A percentile compares a stretch with the other conserved stretches of the same genome.
phyloP scores from a whole-genome alignment of 345 rosid species.

The Excoecaria agallocha region DNA sequence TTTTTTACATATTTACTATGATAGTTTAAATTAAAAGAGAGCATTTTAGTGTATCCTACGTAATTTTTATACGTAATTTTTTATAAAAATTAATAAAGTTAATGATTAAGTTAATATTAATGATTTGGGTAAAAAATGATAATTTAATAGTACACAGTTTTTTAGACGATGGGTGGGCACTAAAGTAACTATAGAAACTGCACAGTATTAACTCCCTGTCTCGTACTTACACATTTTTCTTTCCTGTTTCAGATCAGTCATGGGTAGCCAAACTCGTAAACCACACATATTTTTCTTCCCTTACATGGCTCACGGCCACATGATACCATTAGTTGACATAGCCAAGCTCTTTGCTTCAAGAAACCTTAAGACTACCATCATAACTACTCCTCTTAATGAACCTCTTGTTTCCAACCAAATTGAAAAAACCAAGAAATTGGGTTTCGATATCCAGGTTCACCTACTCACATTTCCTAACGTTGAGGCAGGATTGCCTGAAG shows the following conservation, averaged over 20 bases:
- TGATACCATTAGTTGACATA: conserved; percentile 53
- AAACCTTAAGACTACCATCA: conserved; percentile 41
- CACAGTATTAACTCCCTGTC: too few relatives aligned
- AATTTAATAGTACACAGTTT: too few relatives aligned
- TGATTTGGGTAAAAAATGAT: too few relatives aligned
- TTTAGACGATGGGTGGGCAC: too few relatives aligned
- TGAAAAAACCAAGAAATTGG: conserved; percentile 18
- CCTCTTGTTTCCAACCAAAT: conserved; percentile 31
- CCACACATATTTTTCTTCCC: conserved; percentile 36
- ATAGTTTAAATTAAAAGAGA: too few relatives aligned
- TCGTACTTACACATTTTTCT: too few relatives aligned
- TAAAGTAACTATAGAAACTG: too few relatives aligned
- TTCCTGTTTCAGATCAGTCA: neutral
- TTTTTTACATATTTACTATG: too few relatives aligned
- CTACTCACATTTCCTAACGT: conserved; percentile 40
- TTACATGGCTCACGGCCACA: conserved; percentile 57
- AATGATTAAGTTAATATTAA: too few relatives aligned
- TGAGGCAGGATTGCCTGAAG: conserved; percentile 34
- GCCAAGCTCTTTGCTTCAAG: conserved; percentile 45
- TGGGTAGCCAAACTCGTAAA: neutral
- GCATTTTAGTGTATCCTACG: too few relatives aligned
- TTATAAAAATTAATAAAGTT: too few relatives aligned
- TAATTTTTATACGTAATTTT: too few relatives aligned
- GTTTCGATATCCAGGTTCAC: conserved; percentile 29
- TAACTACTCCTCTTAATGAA: conserved; percentile 47